phyloP scores from a whole-genome alignment of 1,284 basidiomycete genomes.

The Papiliotrema nemorosa region DNA sequence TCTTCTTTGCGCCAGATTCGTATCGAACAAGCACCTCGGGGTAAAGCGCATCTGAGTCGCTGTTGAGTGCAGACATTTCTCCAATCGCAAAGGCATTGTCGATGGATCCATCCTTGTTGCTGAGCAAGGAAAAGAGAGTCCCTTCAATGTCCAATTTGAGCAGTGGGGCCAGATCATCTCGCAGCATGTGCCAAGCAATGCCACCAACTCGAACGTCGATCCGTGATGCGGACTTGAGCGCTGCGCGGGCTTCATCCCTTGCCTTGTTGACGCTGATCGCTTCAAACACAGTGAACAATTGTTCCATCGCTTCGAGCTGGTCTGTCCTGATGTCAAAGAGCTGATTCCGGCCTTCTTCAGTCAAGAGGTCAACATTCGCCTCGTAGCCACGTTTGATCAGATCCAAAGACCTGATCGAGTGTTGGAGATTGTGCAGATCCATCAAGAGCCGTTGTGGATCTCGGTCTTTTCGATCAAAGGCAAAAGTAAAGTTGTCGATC shows the following conservation, averaged over 20 bases:
- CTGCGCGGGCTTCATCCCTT: conserved; percentile 64
- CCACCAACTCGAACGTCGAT: conserved; percentile 79
- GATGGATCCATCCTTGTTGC: conserved; percentile 82
- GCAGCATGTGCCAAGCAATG: conserved; percentile 90
- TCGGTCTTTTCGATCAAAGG: conserved; percentile 82
- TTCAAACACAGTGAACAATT: conserved; percentile 82
- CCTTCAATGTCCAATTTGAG: conserved; percentile 80
- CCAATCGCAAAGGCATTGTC: conserved; percentile 73
- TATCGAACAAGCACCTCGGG: conserved; percentile 67
- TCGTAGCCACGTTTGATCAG: conserved; percentile 58
- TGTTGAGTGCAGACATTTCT: conserved; percentile 80
- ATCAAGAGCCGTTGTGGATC: conserved; percentile 61
- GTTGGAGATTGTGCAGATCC: conserved; percentile 70
- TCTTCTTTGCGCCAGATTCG: conserved; percentile 5
- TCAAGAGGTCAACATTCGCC: conserved; percentile 54
- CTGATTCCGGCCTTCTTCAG: conserved; percentile 54
- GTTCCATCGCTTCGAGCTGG: conserved; percentile 68
- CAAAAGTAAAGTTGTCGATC: conserved; percentile 79
- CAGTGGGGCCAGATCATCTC: conserved; percentile 67
- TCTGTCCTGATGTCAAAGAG: conserved; percentile 70
- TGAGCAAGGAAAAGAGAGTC: conserved; percentile 79
- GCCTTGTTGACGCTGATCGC: conserved; percentile 74
- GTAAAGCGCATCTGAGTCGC: conserved; percentile 77
- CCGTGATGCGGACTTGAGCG: conserved; percentile 72
- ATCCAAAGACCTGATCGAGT: conserved; percentile 62